Percentiles rank a stretch among this genome's conserved stretches.
These are phyloP conservation scores for Meira nashicola DNA, from an alignment of 1,284 basidiomycete genomes.

Conservation along the genomic window DNA sequence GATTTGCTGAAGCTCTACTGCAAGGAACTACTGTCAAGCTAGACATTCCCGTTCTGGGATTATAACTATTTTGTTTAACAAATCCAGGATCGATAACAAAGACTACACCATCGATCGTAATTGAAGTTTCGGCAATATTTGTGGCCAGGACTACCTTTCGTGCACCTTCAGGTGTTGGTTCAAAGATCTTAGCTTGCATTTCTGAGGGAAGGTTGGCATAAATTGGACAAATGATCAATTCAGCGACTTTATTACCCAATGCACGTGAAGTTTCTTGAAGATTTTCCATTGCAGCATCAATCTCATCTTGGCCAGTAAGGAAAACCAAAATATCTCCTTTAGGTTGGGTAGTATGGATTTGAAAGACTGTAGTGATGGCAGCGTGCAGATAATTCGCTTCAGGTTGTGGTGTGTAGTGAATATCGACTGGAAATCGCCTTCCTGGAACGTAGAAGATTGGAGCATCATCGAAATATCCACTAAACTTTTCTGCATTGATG, in stretches of 20 bases:
- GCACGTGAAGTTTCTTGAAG: conserved; percentile 89
- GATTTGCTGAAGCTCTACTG: conserved; percentile 92
- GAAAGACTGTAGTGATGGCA: conserved; percentile 95
- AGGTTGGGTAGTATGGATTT: conserved; percentile 97
- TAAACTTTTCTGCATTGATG: conserved; percentile 51
- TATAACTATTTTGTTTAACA: conserved; percentile 53
- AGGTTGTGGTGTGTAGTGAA: conserved; percentile 69
- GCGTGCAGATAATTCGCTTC: conserved; percentile 81
- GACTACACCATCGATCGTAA: conserved; percentile 52
- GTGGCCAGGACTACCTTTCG: conserved; percentile 94
- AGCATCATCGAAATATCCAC: conserved; percentile 50
- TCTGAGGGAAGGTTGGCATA: conserved; percentile 97
- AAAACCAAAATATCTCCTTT: conserved; percentile 98
- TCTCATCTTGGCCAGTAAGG: conserved; percentile 97
- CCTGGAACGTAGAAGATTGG: conserved; percentile 69
- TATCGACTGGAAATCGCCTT: conserved; percentile 93
- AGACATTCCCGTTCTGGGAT: conserved; percentile 51
- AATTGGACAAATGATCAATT: conserved; percentile 92
- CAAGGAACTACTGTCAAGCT: conserved; percentile 58
- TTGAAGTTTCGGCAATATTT: conserved; percentile 70
- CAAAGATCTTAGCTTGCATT: conserved; percentile 99
- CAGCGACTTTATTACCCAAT: conserved; percentile 89
- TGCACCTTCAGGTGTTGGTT: conserved; percentile 92
- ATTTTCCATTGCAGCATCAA: conserved; percentile 88
- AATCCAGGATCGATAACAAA: conserved; percentile 53